Conservation (phyloP, 352 stramenopile species). For the Globisporangium abappressorium region DNA sequence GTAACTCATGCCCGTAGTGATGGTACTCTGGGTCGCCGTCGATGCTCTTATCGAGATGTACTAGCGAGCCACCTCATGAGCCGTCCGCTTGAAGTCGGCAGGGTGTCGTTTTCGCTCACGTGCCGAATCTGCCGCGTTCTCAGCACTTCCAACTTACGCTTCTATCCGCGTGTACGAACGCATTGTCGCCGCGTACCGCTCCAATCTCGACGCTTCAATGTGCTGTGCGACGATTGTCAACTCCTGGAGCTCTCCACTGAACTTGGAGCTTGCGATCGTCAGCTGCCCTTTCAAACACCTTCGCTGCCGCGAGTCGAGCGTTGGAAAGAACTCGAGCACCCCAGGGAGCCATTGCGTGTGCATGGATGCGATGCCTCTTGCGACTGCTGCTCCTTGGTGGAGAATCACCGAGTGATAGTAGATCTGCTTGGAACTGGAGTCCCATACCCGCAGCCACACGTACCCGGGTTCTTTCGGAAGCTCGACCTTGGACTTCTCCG, state of each 20-base stretch:
- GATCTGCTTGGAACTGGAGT: slow-evolving; percentile 13
- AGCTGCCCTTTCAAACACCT: slow-evolving; percentile 48
- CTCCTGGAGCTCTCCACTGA: slow-evolving; percentile 26
- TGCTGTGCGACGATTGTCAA: slow-evolving; percentile 45
- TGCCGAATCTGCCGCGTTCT: background rate
- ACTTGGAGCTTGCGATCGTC: slow-evolving; percentile 26
- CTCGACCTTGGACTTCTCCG: slow-evolving; percentile 11
- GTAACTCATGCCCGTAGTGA: too few species aligned
- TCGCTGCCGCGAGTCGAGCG: slow-evolving; percentile 32
- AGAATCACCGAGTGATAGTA: slow-evolving; percentile 40
- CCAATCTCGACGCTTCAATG: slow-evolving; percentile 26
- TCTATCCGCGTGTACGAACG: slow-evolving; percentile 39
- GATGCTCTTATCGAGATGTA: too few species aligned
- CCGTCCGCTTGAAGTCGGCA: background rate
- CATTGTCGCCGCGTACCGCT: slow-evolving; percentile 48
- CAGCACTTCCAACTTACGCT: background rate
- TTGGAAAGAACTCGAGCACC: slow-evolving; percentile 43
- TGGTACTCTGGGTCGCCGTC: too few species aligned
- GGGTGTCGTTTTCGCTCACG: too few species aligned
- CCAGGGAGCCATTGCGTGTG: slow-evolving; percentile 50
- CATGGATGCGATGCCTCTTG: slow-evolving; percentile 18
- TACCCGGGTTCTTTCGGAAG: slow-evolving; percentile 41
- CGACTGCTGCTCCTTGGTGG: slow-evolving; percentile 24
- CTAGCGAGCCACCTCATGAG: background rate
- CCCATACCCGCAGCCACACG: slow-evolving; percentile 32